A percentile compares a stretch with the other conserved stretches of the same genome.
These are phyloP conservation scores for Thuidium tamariscinum DNA, from an alignment of 225 moss, liverwort and hornwort species.

Conservation along the genomic window DNA sequence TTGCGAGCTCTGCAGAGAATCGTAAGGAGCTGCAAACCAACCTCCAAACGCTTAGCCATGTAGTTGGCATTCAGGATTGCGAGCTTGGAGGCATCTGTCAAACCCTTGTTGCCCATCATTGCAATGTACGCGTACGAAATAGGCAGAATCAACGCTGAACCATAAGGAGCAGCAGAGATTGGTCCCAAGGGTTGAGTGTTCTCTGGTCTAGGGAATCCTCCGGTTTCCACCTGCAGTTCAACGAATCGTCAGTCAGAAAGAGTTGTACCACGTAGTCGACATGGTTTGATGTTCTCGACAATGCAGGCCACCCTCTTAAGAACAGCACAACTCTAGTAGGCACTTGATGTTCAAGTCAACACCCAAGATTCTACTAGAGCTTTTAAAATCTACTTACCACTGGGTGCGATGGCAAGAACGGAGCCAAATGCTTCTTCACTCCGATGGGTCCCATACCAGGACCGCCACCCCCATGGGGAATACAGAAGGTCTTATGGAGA, in stretches of 20 bases:
- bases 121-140: slow-evolving; percentile 85
- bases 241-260: not conserved
- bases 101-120: slow-evolving; percentile 86
- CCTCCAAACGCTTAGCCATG: slow-evolving; percentile 93
- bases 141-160: slow-evolving; percentile 92
- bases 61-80: slow-evolving; percentile 97
- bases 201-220: slow-evolving; percentile 77
- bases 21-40: not conserved
- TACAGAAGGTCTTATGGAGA: slow-evolving; percentile 96
- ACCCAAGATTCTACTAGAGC: not conserved
- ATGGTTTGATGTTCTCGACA: not conserved
- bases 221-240: slow-evolving; percentile 47
- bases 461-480: slow-evolving; percentile 97
- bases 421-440: slow-evolving; percentile 97
- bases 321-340: not conserved
- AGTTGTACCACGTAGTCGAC: not conserved
- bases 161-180: slow-evolving; percentile 85
- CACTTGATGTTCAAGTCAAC: not conserved
- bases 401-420: slow-evolving; percentile 91
- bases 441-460: slow-evolving; percentile 99
- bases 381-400: slow-evolving; percentile 31
- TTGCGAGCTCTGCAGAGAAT: not conserved
- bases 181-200: slow-evolving; percentile 67
- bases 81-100: slow-evolving; percentile 86
- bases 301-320: not conserved